Conservation (phyloP, 805 yeast genomes). For the Metschnikowia anglica region DNA sequence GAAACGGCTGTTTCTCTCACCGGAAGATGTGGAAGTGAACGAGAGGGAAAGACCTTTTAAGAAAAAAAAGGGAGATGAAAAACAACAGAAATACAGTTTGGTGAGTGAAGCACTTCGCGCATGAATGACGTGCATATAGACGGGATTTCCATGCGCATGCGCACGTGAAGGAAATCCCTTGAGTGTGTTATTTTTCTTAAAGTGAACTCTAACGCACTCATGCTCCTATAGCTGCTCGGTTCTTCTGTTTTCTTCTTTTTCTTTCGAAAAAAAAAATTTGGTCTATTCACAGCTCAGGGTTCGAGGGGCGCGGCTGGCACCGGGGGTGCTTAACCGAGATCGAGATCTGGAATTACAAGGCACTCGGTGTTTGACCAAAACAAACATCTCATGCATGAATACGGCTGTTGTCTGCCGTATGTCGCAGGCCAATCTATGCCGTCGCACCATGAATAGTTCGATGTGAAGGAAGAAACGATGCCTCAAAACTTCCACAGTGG, state of each 20-base stretch:
- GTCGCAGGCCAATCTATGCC: background rate
- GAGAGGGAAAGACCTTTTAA: background rate
- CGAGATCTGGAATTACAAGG: background rate
- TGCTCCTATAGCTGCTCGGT: no score
- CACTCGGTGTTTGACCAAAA: no score
- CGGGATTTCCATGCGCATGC: background rate
- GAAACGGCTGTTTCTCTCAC: background rate
- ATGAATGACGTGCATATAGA: conserved; percentile 6
- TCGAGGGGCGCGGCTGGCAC: no score
- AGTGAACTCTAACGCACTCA: no score
- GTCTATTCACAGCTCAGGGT: no score
- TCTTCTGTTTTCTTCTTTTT: no score
- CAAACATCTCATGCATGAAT: background rate
- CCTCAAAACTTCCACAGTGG: background rate
- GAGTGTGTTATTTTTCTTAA: no score
- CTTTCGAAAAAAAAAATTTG: no score
- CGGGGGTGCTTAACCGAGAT: background rate
- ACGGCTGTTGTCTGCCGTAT: background rate
- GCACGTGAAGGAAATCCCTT: background rate
- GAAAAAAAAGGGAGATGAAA: background rate
- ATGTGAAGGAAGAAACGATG: background rate
- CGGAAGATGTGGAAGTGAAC: background rate
- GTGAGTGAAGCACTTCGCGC: conserved; percentile 1
- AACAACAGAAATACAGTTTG: background rate
- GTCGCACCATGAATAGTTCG: background rate